Evolutionary conservation across 768 basidiomycete genomes (phyloP).

Genomic region (Kwoniella bestiolae): DNA sequence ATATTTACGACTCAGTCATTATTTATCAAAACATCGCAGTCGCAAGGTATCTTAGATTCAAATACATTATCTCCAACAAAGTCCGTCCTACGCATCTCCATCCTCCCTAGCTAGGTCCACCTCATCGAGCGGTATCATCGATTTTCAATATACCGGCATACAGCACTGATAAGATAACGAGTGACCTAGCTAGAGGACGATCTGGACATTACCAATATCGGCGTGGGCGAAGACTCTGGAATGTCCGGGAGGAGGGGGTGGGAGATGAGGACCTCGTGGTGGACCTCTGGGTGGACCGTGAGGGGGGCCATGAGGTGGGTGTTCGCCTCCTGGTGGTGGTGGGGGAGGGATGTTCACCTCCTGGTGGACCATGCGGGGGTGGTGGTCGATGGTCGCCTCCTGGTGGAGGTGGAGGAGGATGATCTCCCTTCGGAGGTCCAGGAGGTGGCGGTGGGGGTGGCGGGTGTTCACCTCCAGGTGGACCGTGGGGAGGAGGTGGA

Average conservation of each 20-base stretch:
- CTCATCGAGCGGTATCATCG: too few relatives aligned
- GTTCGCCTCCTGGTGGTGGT: neutral
- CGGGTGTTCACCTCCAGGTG: constrained; percentile 7
- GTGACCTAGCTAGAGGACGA: constrained; percentile 24
- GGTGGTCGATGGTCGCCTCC: constrained; percentile 18
- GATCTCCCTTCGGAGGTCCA: constrained; percentile 2
- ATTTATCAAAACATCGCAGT: too few relatives aligned
- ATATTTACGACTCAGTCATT: too few relatives aligned
- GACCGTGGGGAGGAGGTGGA: constrained; percentile 11
- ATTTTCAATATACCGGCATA: too few relatives aligned
- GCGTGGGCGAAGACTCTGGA: constrained; percentile 35
- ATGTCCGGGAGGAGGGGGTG: constrained; percentile 29
- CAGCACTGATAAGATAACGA: too few relatives aligned
- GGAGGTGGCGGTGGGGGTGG: constrained; percentile 18
- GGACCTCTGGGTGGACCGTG: constrained; percentile 7
- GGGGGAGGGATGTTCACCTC: neutral
- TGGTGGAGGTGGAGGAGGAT: constrained; percentile 16
- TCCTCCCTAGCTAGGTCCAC: too few relatives aligned
- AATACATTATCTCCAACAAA: too few relatives aligned
- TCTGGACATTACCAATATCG: constrained; percentile 34
- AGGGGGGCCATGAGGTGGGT: constrained; percentile 6
- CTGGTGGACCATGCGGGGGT: constrained; percentile 3
- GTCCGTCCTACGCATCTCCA: too few relatives aligned
- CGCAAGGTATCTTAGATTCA: too few relatives aligned
- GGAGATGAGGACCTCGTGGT: constrained; percentile 14